phyloP scores from a whole-genome alignment of 73 alveolate genomes.

The Paramecium sonneborni region DNA sequence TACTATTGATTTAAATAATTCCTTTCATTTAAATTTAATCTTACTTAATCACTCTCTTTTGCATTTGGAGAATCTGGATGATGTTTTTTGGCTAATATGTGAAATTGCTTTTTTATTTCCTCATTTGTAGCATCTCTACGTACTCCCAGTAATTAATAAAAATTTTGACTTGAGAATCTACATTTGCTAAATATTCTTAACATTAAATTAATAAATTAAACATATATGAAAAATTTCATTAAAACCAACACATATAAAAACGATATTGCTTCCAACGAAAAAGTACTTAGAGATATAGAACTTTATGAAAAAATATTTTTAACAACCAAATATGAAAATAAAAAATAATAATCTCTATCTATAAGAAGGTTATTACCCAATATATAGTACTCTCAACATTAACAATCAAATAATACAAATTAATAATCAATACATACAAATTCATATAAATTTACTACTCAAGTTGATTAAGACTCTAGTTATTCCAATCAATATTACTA shows the following conservation, averaged over 20 bases:
- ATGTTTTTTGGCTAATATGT: neutral
- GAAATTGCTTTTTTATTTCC: slow-evolving; percentile 24
- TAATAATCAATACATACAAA: neutral
- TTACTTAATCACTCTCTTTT: neutral
- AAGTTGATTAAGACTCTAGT: neutral
- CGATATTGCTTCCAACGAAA: neutral
- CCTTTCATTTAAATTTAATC: neutral
- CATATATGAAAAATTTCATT: neutral
- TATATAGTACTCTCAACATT: neutral
- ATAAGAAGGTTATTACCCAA: neutral
- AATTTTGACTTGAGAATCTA: slow-evolving; percentile 7
- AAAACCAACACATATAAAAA: neutral
- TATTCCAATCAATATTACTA: neutral
- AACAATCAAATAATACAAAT: neutral
- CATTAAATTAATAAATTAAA: neutral
- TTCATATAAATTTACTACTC: neutral
- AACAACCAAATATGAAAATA: neutral
- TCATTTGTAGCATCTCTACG: neutral
- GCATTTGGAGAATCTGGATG: slow-evolving; percentile 51
- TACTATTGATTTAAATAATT: neutral
- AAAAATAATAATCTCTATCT: neutral
- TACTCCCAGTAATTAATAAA: slow-evolving; percentile 21
- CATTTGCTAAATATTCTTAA: neutral
- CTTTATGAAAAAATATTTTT: neutral
- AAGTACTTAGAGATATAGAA: neutral